Evolutionary conservation across 139 green algal genomes (phyloP), one percentile per base, ranked within the genome.

Genomic region (Chlamydomonas sphaeroides): DNA sequence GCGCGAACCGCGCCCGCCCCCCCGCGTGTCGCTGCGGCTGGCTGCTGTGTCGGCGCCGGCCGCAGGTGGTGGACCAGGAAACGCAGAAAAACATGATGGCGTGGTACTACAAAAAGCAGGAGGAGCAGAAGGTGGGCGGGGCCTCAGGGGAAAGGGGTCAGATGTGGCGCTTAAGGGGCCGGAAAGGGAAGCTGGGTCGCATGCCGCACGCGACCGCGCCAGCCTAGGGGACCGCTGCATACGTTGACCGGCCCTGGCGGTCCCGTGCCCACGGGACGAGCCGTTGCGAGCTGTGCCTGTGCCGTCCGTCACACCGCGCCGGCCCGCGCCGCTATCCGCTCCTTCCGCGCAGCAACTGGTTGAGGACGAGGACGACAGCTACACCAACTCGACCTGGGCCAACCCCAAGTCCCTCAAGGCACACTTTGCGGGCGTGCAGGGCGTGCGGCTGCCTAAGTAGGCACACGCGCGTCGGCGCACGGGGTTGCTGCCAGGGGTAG

Each of bases 11-110:
- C n/a, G n/a, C n/a, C n/a, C n/a, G n/a, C n/a, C n/a, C n/a, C n/a
- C n/a, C n/a, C n/a, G n/a, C n/a, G n/a, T n/a, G n/a, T n/a, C n/a
- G n/a, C n/a, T n/a, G n/a, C n/a, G n/a, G n/a, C n/a, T n/a, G n/a
- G n/a, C n/a, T n/a, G n/a, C n/a, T n/a, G n/a, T n/a, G n/a, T n/a
- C n/a, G n/a, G n/a, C n/a, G n/a, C n/a, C n/a, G 45, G 14, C 45
- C 84, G 57, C 80, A 95, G 92, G 74, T 77, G 11, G 89, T 95
- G n/a, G 92, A 97, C 82, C 79, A 83, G 36, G 94, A 95, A 17
- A 95, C 93, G 25, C 93, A 98, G 39, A 97, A 98, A 75, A 90
- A 89, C 17, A 98, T 98, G 94, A 91, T 98, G 88, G 88, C 94
- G 6, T 97, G 68, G 48, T 96, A 96, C 85, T 88, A 95, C 87